phyloP scores from a whole-genome alignment of 1,284 basidiomycete species.

The Exobasidium rhododendri region DNA sequence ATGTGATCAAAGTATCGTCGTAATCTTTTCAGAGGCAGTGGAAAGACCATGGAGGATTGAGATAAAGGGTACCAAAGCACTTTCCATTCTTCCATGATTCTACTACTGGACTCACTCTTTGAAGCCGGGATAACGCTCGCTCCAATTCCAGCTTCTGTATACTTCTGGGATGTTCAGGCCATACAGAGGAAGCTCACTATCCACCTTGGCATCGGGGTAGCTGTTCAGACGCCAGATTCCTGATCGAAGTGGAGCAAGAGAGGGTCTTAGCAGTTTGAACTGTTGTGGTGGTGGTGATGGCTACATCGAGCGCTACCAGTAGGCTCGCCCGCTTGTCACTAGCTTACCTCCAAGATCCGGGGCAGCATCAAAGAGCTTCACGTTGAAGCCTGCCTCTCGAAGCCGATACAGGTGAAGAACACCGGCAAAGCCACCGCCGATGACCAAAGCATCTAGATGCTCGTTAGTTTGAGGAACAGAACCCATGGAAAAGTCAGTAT shows the following conservation, averaged over 20 bases:
- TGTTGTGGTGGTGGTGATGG: too few relatives aligned
- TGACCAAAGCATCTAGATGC: conserved; percentile 27
- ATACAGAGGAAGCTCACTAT: conserved; percentile 34
- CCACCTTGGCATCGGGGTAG: conserved; percentile 34
- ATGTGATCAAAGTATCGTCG: conserved; percentile 35
- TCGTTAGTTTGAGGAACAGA: conserved; percentile 4
- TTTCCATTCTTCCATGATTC: neutral
- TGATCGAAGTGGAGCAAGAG: neutral
- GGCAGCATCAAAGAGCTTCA: conserved; percentile 29
- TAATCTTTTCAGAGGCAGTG: conserved; percentile 13
- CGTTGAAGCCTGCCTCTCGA: conserved; percentile 30
- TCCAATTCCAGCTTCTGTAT: conserved; percentile 31
- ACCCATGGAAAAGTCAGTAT: too few relatives aligned
- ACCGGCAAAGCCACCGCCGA: conserved; percentile 35
- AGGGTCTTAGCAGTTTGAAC: too few relatives aligned
- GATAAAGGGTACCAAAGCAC: too few relatives aligned
- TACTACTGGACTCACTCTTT: conserved; percentile 17
- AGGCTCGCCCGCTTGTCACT: too few relatives aligned
- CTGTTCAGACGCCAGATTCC: neutral
- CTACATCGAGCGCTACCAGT: too few relatives aligned
- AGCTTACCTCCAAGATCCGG: conserved; percentile 31
- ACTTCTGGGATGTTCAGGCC: conserved; percentile 33
- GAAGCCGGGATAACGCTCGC: conserved; percentile 32
- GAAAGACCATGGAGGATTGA: too few relatives aligned
- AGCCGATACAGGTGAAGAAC: conserved; percentile 28